phyloP scores from a whole-genome alignment of 192 early-diverging fungal species.

The Phycomyces blakesleeanus region DNA sequence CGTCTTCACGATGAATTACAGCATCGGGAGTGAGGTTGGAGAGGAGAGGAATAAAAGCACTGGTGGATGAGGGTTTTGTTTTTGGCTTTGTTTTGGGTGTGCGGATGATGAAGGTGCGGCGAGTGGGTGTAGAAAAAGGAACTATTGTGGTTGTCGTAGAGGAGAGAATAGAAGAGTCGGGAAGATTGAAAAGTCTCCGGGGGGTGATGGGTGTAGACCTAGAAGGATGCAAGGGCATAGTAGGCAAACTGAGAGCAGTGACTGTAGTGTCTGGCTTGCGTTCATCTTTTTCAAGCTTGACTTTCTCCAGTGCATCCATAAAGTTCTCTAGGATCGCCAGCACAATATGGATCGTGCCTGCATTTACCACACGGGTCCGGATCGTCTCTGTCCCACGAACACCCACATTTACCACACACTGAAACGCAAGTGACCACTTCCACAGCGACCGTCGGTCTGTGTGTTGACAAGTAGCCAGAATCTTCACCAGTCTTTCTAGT shows the following conservation, averaged over 20 bases:
- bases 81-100: slow-evolving; percentile 10
- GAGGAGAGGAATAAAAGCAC: slow-evolving; percentile 29
- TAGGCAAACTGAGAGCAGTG: background rate
- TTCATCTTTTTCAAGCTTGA: slow-evolving; percentile 48
- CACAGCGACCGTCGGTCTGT: slow-evolving; percentile 70
- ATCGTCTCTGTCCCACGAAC: slow-evolving; percentile 78
- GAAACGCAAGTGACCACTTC: slow-evolving; percentile 82
- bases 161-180: slow-evolving; percentile 3
- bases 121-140: slow-evolving; percentile 14
- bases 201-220: slow-evolving; percentile 15
- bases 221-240: background rate
- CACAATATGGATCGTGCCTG: slow-evolving; percentile 81
- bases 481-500: slow-evolving; percentile 80
- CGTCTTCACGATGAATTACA: slow-evolving; percentile 69
- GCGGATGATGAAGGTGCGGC: slow-evolving; percentile 22
- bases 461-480: slow-evolving; percentile 52
- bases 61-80: slow-evolving; percentile 14
- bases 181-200: background rate
- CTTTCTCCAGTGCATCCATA: slow-evolving; percentile 47
- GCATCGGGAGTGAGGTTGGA: slow-evolving; percentile 34
- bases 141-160: slow-evolving; percentile 12
- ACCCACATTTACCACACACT: slow-evolving; percentile 84
- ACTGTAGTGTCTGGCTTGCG: background rate
- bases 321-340: slow-evolving; percentile 71
- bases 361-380: slow-evolving; percentile 78